phyloP scores from a whole-genome alignment of 371 early-diverging fungal species.

The Mortierella polycephala region DNA sequence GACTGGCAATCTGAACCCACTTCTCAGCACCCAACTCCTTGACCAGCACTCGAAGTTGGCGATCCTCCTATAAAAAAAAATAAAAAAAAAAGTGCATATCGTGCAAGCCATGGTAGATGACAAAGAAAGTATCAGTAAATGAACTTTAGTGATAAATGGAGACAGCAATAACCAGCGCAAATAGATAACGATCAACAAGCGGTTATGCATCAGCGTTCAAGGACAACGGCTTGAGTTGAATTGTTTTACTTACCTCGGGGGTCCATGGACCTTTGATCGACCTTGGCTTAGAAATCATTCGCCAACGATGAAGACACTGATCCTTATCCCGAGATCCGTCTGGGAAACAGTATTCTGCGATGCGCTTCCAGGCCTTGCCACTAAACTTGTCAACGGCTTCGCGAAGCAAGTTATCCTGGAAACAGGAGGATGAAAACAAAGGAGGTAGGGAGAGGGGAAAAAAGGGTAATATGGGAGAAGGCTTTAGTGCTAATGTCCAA shows the following conservation, averaged over 20 bases:
- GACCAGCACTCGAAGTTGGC: conserved; percentile 41
- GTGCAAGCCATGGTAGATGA: background rate
- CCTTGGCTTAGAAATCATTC: conserved; percentile 51
- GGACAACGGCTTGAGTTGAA: too few relatives aligned
- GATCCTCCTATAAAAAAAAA: conserved; percentile 43
- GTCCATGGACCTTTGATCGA: conserved; percentile 58
- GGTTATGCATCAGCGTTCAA: too few relatives aligned
- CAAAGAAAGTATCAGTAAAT: too few relatives aligned
- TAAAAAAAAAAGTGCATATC: background rate
- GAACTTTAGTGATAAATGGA: too few relatives aligned
- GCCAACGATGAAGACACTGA: conserved; percentile 53
- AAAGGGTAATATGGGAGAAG: background rate
- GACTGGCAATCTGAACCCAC: conserved; percentile 55
- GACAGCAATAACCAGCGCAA: background rate
- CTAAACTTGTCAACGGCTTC: conserved; percentile 46
- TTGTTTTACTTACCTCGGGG: conserved; percentile 40
- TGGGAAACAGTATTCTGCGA: conserved; percentile 45
- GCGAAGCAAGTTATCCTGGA: conserved; percentile 35
- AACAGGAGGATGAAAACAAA: background rate
- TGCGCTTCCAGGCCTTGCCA: conserved; percentile 53
- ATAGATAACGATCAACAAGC: background rate
- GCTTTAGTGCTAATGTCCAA: too few relatives aligned
- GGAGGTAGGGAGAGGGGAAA: background rate
- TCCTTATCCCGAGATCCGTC: conserved; percentile 45
- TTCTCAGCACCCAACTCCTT: conserved; percentile 55